These are phyloP conservation scores for Tuber indicum DNA, from an alignment of 495 filamentous ascomycete species.

Conservation along the genomic window DNA sequence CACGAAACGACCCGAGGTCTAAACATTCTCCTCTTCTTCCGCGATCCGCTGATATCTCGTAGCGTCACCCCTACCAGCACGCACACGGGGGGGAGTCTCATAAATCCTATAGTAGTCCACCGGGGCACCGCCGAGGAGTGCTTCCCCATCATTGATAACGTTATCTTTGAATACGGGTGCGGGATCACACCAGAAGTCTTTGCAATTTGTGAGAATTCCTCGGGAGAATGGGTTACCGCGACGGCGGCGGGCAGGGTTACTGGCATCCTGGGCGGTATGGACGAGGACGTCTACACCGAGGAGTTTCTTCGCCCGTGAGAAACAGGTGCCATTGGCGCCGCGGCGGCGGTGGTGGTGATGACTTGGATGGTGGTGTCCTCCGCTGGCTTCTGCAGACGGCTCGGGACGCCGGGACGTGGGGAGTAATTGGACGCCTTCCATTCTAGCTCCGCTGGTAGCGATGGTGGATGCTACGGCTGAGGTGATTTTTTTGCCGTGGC, in stretches of 20 bases:
- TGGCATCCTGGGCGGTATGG: slow-evolving; percentile 64
- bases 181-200: slow-evolving; percentile 92
- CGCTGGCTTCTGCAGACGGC: slow-evolving; percentile 44
- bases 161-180: slow-evolving; percentile 64
- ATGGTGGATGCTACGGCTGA: slow-evolving; percentile 70
- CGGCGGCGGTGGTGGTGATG: slow-evolving; percentile 24
- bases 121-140: slow-evolving; percentile 65
- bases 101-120: slow-evolving; percentile 89
- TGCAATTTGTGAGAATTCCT: slow-evolving; percentile 78
- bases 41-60: slow-evolving; percentile 29
- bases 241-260: slow-evolving; percentile 47
- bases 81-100: slow-evolving; percentile 66
- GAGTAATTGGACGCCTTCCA: slow-evolving; percentile 64
- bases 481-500: slow-evolving; percentile 46
- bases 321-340: slow-evolving; percentile 51
- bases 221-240: slow-evolving; percentile 76
- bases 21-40: slow-evolving; percentile 28
- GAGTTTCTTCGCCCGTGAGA: slow-evolving; percentile 72
- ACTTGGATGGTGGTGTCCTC: slow-evolving; percentile 44
- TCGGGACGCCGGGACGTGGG: slow-evolving; percentile 43
- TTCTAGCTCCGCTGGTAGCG: slow-evolving; percentile 60
- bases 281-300: slow-evolving; percentile 90
- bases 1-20: background rate
- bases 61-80: slow-evolving; percentile 17
- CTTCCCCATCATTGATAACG: slow-evolving; percentile 62